Evolutionary conservation across 371 early-diverging fungal species (phyloP).

Genomic region (Gilbertella persicaria): DNA sequence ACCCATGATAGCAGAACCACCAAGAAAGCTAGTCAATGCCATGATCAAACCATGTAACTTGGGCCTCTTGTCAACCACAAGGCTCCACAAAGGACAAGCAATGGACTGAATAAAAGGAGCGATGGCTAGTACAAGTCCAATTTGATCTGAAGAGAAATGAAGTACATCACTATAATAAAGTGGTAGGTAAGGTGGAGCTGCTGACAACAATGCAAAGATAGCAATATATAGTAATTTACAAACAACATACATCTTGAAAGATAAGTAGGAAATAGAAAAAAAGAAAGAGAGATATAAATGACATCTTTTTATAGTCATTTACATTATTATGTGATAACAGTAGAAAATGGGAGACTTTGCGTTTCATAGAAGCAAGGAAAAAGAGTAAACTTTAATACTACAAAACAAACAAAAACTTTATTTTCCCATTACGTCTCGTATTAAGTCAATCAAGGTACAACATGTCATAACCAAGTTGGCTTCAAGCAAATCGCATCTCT

Average conservation of each 20-base stretch:
- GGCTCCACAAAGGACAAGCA: slow-evolving; percentile 50
- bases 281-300: neutral
- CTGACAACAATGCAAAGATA: slow-evolving; percentile 37
- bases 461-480: slow-evolving; percentile 38
- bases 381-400: slow-evolving; percentile 8
- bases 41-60: slow-evolving; percentile 38
- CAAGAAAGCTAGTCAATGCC: slow-evolving; percentile 36
- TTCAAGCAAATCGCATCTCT: slow-evolving; percentile 22
- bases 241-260: slow-evolving; percentile 19
- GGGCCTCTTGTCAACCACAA: slow-evolving; percentile 42
- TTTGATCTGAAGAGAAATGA: slow-evolving; percentile 44
- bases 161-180: slow-evolving; percentile 44
- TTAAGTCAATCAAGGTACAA: slow-evolving; percentile 44
- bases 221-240: slow-evolving; percentile 45
- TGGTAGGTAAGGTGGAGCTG: slow-evolving; percentile 45
- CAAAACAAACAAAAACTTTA: slow-evolving; percentile 2
- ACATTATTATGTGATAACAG: neutral
- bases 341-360: neutral
- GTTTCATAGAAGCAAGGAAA: slow-evolving; percentile 3
- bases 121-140: slow-evolving; percentile 46
- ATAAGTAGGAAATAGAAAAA: slow-evolving; percentile 1
- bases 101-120: slow-evolving; percentile 50
- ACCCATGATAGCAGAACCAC: slow-evolving; percentile 37
- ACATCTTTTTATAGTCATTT: neutral
- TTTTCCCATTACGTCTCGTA: slow-evolving; percentile 13